Evolutionary conservation across 306 rosid genomes (phyloP).

Genomic region (Vigna radiata): DNA sequence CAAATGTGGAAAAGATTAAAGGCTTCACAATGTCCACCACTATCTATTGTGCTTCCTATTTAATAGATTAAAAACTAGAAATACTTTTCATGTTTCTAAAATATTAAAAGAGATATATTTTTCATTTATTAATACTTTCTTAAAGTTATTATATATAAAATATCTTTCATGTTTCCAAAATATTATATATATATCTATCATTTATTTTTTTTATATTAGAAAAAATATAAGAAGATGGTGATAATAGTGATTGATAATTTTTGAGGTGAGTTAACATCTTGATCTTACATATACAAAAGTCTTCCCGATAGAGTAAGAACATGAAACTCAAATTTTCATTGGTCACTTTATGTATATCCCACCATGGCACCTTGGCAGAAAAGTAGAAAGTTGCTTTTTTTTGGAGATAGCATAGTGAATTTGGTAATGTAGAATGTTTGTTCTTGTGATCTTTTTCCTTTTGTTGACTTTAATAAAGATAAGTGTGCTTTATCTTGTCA

Average conservation of each 20-base stretch:
- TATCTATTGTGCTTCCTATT: background rate
- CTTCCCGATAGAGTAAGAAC: background rate
- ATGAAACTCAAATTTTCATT: background rate
- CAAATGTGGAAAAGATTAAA: background rate
- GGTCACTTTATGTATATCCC: constrained; percentile 37
- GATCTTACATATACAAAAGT: background rate
- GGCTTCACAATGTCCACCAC: constrained; percentile 31
- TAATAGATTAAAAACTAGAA: background rate
- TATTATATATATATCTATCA: no score
- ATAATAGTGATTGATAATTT: background rate
- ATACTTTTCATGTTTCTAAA: background rate
- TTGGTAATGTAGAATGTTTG: constrained; percentile 30
- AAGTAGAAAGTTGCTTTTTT: constrained; percentile 28
- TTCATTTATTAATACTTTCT: background rate
- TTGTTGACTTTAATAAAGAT: constrained; percentile 33
- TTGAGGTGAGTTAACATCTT: background rate
- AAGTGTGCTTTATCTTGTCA: background rate
- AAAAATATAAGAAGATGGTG: background rate
- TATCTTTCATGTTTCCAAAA: no score
- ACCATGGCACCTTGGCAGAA: background rate
- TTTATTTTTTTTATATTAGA: background rate
- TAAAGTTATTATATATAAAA: no score
- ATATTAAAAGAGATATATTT: background rate
- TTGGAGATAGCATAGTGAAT: constrained; percentile 17
- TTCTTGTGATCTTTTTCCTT: background rate